Percentiles rank a stretch among this genome's conserved stretches.
Conservation (phyloP, 1,139 yeast genomes). For the Yamadazyma pseudoaaseri region DNA sequence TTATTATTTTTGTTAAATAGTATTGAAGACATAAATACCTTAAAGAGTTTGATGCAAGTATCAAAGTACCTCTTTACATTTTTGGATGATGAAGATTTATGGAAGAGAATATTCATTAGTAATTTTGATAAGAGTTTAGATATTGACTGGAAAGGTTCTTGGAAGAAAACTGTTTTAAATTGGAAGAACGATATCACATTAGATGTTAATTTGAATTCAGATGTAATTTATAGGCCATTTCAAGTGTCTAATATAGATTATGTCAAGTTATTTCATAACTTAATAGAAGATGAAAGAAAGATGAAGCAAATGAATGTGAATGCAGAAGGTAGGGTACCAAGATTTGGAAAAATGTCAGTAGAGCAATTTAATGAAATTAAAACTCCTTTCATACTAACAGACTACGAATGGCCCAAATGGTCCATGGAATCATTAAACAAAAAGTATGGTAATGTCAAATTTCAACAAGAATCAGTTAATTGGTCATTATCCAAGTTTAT, state of each 20-base stretch:
- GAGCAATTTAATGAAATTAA: constrained; percentile 48
- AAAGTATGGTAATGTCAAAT: constrained; percentile 58
- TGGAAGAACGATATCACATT: constrained; percentile 28
- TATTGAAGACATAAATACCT: constrained; percentile 42
- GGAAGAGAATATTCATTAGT: constrained; percentile 60
- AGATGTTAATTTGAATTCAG: constrained; percentile 47
- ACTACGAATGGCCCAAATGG: constrained; percentile 67
- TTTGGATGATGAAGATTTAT: constrained; percentile 69
- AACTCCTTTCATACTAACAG: constrained; percentile 67
- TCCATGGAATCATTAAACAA: constrained; percentile 44
- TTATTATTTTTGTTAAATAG: constrained; percentile 46
- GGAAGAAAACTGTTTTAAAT: constrained; percentile 64
- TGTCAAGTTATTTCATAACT: constrained; percentile 39
- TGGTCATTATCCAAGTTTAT: constrained; percentile 70
- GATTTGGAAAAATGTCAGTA: constrained; percentile 42
- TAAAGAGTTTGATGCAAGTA: constrained; percentile 51
- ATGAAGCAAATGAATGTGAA: constrained; percentile 16
- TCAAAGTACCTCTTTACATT: constrained; percentile 74
- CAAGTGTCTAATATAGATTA: constrained; percentile 76
- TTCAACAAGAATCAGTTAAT: constrained; percentile 81
- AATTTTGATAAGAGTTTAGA: constrained; percentile 13
- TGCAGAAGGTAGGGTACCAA: constrained; percentile 38
- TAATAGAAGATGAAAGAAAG: constrained; percentile 46
- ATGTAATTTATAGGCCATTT: constrained; percentile 71
- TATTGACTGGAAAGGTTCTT: constrained; percentile 67